phyloP scores from a whole-genome alignment of 2,329 filamentous ascomycete species.

The Ophiocordyceps unilateralis region DNA sequence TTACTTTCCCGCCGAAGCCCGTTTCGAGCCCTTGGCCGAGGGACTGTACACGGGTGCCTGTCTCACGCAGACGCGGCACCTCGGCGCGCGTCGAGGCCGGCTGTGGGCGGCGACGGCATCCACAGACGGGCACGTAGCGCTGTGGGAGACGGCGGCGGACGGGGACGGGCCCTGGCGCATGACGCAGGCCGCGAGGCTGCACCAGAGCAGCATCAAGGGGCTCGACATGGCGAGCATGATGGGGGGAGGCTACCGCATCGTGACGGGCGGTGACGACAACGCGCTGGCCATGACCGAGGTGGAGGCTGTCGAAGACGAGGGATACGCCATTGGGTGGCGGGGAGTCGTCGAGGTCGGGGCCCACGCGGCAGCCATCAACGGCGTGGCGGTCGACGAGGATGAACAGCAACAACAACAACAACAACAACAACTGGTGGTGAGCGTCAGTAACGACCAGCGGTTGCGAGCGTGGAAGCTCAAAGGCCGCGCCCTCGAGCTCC shows the following conservation, averaged over 20 bases:
- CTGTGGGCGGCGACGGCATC: constrained; percentile 46
- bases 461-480: constrained; percentile 21
- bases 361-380: constrained; percentile 58
- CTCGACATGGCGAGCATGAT: constrained; percentile 24
- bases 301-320: constrained; percentile 4
- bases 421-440: constrained; percentile 25
- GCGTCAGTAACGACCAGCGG: constrained; percentile 43
- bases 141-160: constrained; percentile 11
- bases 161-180: constrained; percentile 4
- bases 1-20: constrained; percentile 20
- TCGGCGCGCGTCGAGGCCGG: constrained; percentile 12
- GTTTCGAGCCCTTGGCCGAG: constrained; percentile 31
- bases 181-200: constrained; percentile 30
- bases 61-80: constrained; percentile 45
- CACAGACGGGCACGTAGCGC: constrained; percentile 58
- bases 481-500: constrained; percentile 16
- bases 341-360: constrained; percentile 25
- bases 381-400: constrained; percentile 11
- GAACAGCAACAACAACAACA: too few relatives aligned
- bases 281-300: constrained; percentile 42
- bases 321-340: constrained; percentile 9
- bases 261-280: constrained; percentile 82
- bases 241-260: constrained; percentile 28
- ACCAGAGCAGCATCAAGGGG: constrained; percentile 69
- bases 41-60: constrained; percentile 56